phyloP scores from a whole-genome alignment of 1,284 basidiomycete genomes.

The Fomitopsis betulina region DNA sequence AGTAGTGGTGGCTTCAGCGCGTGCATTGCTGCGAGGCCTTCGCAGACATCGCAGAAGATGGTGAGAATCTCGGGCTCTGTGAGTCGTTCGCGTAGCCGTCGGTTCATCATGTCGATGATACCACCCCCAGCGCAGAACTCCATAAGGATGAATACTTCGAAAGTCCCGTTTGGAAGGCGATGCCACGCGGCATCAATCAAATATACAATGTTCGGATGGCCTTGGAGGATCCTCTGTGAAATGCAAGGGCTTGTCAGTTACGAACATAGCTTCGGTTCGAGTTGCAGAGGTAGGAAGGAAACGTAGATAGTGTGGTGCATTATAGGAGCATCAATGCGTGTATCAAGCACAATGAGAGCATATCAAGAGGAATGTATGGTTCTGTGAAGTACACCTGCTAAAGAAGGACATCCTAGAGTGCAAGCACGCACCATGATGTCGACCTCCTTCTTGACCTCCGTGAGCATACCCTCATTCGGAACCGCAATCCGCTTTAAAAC shows the following conservation, averaged over 20 bases:
- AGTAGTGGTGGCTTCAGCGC: conserved; percentile 85
- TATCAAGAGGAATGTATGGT: neutral
- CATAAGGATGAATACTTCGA: conserved; percentile 99
- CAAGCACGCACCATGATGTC: conserved; percentile 86
- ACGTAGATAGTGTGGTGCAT: no score
- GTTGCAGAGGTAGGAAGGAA: neutral
- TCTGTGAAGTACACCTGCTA: neutral
- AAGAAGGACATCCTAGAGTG: neutral
- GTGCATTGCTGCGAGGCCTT: conserved; percentile 95
- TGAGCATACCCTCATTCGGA: conserved; percentile 82
- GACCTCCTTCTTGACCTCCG: conserved; percentile 97
- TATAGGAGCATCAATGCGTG: no score
- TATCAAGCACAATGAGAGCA: neutral
- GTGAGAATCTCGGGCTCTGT: conserved; percentile 95
- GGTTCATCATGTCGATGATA: conserved; percentile 99
- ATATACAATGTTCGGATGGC: conserved; percentile 90
- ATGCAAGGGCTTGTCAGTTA: conserved; percentile 17
- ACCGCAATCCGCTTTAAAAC: conserved; percentile 98
- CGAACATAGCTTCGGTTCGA: neutral
- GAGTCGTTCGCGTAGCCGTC: conserved; percentile 87
- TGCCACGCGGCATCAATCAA: conserved; percentile 94
- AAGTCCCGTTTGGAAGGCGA: conserved; percentile 74
- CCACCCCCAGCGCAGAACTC: conserved; percentile 94
- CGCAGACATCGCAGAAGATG: conserved; percentile 95
- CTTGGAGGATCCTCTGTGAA: conserved; percentile 74